Percentiles rank a stretch among this genome's conserved stretches.
These are phyloP conservation scores for Paracorniculantispora psalliotae DNA, from an alignment of 2,329 filamentous ascomycete genomes.

Conservation along the genomic window DNA sequence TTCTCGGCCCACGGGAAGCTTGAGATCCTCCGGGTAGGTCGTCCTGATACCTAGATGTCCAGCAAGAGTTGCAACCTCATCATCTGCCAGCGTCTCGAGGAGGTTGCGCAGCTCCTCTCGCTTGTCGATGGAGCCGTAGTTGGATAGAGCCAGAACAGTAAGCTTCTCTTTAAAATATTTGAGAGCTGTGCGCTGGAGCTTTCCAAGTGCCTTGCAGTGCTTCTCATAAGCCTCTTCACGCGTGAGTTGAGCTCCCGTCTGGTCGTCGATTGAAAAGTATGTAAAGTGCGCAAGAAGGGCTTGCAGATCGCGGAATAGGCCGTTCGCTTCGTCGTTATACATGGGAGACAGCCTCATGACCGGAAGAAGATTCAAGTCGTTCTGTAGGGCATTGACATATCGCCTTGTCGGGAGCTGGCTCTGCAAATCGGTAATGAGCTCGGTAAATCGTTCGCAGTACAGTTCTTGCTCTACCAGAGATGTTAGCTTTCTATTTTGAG, in stretches of 20 bases:
- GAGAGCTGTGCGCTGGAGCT: conserved; percentile 70
- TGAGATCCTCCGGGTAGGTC: conserved; percentile 69
- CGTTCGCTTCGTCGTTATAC: conserved; percentile 69
- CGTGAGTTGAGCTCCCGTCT: conserved; percentile 73
- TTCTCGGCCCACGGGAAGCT: conserved; percentile 57
- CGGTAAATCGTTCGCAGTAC: conserved; percentile 91
- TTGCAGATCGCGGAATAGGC: conserved; percentile 74
- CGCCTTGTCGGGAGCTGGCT: conserved; percentile 90
- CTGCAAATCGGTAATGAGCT: conserved; percentile 83
- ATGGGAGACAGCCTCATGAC: conserved; percentile 73
- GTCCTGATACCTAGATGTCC: conserved; percentile 71
- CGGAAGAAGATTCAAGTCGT: conserved; percentile 78
- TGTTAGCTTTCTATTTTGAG: conserved; percentile 11
- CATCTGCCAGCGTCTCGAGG: conserved; percentile 66
- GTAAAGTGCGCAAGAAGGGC: conserved; percentile 81
- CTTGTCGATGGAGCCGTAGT: conserved; percentile 83
- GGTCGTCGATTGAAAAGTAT: conserved; percentile 85
- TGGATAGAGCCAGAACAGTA: conserved; percentile 85
- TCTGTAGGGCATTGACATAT: conserved; percentile 84
- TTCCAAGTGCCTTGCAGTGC: conserved; percentile 73
- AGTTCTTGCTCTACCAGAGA: conserved; percentile 56
- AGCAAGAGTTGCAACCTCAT: conserved; percentile 67
- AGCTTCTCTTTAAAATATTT: conserved; percentile 86
- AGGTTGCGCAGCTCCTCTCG: conserved; percentile 73
- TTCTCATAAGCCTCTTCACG: conserved; percentile 69